phyloP scores from a whole-genome alignment of 257 asterid genomes.

The Plantago elongata region DNA sequence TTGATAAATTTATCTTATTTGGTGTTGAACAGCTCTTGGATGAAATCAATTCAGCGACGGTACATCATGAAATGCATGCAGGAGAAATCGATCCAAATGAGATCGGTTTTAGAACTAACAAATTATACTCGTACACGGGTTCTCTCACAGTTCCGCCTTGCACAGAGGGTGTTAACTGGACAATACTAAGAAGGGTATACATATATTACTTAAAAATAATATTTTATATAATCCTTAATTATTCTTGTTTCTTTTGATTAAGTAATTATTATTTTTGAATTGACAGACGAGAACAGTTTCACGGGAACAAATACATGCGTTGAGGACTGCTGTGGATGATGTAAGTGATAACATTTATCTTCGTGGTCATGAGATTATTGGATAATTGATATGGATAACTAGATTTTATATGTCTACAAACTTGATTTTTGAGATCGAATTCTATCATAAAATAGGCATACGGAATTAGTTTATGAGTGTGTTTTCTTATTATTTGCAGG shows the following conservation, averaged over 20 bases:
- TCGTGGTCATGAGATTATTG: too few species aligned
- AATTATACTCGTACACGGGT: conserved; percentile 61
- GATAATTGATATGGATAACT: too few species aligned
- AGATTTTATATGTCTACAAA: too few species aligned
- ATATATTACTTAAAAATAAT: too few species aligned
- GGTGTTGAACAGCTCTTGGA: conserved; percentile 32
- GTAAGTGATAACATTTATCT: conserved; percentile 36
- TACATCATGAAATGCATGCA: conserved; percentile 20
- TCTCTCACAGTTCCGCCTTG: conserved; percentile 90
- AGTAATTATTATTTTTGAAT: neutral
- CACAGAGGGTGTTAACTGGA: conserved; percentile 78
- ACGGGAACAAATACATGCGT: conserved; percentile 43
- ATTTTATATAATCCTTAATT: neutral
- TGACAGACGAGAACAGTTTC: conserved; percentile 57
- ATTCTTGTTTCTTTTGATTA: too few species aligned
- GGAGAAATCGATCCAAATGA: conserved; percentile 46
- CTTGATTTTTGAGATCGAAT: too few species aligned
- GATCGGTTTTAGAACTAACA: conserved; percentile 45
- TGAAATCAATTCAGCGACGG: conserved; percentile 12
- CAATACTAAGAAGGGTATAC: conserved; percentile 44
- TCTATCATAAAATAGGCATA: too few species aligned
- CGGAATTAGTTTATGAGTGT: too few species aligned
- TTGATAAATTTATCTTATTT: too few species aligned
- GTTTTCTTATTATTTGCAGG: too few species aligned
- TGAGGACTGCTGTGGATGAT: conserved; percentile 53